Conservation (phyloP, 768 basidiomycete genomes). For the Boletellus ananas region DNA sequence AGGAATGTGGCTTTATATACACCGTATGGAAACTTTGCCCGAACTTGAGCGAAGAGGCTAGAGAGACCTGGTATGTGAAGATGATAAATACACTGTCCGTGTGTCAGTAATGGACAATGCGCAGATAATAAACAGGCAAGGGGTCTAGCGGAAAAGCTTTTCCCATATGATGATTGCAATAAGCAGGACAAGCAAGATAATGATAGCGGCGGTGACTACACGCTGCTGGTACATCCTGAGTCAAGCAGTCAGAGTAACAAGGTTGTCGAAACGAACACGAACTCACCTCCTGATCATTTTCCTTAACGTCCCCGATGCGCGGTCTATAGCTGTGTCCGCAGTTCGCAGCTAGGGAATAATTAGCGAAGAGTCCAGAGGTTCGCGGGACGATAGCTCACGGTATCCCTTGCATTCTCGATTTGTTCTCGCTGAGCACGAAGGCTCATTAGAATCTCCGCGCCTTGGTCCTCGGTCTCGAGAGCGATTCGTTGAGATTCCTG, state of each 20-base stretch:
- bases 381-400: constrained; percentile 45
- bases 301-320: constrained; percentile 87
- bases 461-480: constrained; percentile 94
- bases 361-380: not conserved
- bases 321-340: constrained; percentile 86
- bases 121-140: constrained; percentile 14
- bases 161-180: constrained; percentile 80
- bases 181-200: constrained; percentile 77
- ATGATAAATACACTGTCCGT: constrained; percentile 27
- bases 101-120: constrained; percentile 12
- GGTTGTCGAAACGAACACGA: constrained; percentile 3
- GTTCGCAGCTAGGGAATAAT: constrained; percentile 58
- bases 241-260: constrained; percentile 19
- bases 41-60: not conserved
- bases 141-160: constrained; percentile 52
- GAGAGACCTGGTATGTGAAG: constrained; percentile 14
- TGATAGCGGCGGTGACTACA: constrained; percentile 81
- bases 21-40: constrained; percentile 19
- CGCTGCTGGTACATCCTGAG: constrained; percentile 96
- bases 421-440: constrained; percentile 87
- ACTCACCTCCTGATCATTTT: constrained; percentile 93
- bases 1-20: constrained; percentile 35
- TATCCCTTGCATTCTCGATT: constrained; percentile 89
- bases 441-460: constrained; percentile 86
- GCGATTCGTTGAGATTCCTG: constrained; percentile 91